Conservation (phyloP, 805 yeast genomes). For the Saccharomycopsis selenospora region DNA sequence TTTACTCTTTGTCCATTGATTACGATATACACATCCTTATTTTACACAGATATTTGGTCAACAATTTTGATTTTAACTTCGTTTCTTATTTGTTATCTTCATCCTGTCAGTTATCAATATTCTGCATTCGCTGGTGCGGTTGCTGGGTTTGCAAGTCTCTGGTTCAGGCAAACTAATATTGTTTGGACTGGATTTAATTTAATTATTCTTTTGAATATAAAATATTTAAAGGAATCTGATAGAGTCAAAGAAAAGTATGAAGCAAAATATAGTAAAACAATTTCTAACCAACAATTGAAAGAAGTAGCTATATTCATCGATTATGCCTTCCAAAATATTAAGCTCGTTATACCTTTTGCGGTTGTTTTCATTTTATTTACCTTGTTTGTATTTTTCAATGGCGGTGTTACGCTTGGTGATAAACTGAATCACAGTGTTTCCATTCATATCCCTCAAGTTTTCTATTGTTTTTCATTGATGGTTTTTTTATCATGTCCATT, state of each 20-base stretch:
- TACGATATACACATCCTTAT: conserved; percentile 64
- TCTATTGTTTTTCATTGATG: conserved; percentile 66
- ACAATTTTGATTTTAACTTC: conserved; percentile 57
- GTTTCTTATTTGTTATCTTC: conserved; percentile 39
- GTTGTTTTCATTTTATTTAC: conserved; percentile 47
- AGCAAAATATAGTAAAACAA: not conserved
- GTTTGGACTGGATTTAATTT: conserved; percentile 70
- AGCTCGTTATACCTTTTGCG: conserved; percentile 39
- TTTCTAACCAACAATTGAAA: not conserved
- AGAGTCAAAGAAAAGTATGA: not conserved
- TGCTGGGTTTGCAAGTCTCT: conserved; percentile 54
- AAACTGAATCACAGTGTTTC: conserved; percentile 73
- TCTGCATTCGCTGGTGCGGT: conserved; percentile 39
- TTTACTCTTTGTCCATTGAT: conserved; percentile 61
- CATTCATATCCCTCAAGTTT: conserved; percentile 70
- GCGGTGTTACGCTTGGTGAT: conserved; percentile 89
- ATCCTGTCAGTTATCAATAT: conserved; percentile 21
- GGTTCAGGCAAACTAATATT: conserved; percentile 87
- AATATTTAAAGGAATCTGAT: not conserved
- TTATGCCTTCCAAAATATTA: conserved; percentile 12
- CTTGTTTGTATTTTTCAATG: conserved; percentile 55
- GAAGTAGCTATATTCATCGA: conserved; percentile 18
- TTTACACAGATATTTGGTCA: conserved; percentile 94
- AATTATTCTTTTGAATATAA: conserved; percentile 36
- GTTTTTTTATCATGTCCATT: conserved; percentile 64